These are phyloP conservation scores for Lunasporangiospora selenospora DNA, from an alignment of 192 early-diverging fungal genomes.

Conservation along the genomic window DNA sequence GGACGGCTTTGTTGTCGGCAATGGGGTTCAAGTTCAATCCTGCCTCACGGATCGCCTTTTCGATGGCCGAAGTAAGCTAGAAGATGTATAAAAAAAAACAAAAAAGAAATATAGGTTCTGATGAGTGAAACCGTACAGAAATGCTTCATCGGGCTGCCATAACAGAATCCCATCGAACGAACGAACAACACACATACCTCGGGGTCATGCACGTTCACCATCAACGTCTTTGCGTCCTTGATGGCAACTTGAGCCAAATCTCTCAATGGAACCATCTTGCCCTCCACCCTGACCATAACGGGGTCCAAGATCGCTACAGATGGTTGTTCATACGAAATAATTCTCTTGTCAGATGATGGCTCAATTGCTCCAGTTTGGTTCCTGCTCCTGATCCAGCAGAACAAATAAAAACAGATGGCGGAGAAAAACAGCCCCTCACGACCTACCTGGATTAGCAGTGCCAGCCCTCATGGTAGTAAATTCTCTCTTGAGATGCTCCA, in stretches of 20 bases:
- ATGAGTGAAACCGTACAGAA: too few relatives aligned
- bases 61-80: constrained; percentile 62
- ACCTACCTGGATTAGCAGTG: constrained; percentile 74
- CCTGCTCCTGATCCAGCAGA: too few relatives aligned
- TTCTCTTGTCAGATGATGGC: background rate
- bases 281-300: constrained; percentile 67
- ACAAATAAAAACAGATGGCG: too few relatives aligned
- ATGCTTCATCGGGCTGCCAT: background rate
- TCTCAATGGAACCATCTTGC: constrained; percentile 59
- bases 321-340: constrained; percentile 1
- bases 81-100: constrained; percentile 6
- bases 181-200: constrained; percentile 55
- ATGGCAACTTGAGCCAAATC: constrained; percentile 79
- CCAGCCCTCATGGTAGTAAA: constrained; percentile 70
- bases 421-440: background rate
- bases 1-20: constrained; percentile 69
- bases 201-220: constrained; percentile 78
- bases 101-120: background rate
- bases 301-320: constrained; percentile 70
- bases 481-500: constrained; percentile 70
- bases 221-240: constrained; percentile 83
- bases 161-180: background rate
- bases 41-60: constrained; percentile 78
- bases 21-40: constrained; percentile 84
- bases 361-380: background rate